Evolutionary conservation across 225 moss, liverwort and hornwort species (phyloP).

Genomic region (Pseudisothecium myosuroides): DNA sequence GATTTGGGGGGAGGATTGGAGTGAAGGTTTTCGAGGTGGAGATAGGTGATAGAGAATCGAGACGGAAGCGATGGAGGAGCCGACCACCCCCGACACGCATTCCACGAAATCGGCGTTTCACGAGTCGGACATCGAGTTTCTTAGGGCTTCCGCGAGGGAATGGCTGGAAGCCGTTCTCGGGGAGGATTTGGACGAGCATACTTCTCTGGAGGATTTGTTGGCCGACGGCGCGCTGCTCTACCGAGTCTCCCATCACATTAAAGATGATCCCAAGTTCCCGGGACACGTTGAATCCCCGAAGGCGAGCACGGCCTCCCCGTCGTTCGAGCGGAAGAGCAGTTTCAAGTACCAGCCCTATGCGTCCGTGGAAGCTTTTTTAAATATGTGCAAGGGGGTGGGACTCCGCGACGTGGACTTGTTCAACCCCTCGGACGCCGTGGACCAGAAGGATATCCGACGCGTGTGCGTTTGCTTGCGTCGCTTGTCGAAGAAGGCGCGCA

Average conservation of each 20-base stretch:
- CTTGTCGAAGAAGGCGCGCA: slow-evolving; percentile 65
- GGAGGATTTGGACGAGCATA: slow-evolving; percentile 7
- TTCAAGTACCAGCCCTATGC: slow-evolving; percentile 77
- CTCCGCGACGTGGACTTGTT: slow-evolving; percentile 71
- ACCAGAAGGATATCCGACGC: slow-evolving; percentile 75
- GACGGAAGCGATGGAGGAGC: slow-evolving; percentile 12
- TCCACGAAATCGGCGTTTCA: slow-evolving; percentile 27
- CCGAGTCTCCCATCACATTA: slow-evolving; percentile 13
- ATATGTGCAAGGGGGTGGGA: slow-evolving; percentile 76
- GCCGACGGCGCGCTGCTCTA: slow-evolving; percentile 28
- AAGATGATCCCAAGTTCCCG: slow-evolving; percentile 11
- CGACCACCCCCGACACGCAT: slow-evolving; percentile 24
- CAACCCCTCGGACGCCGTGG: slow-evolving; percentile 72
- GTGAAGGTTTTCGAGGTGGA: not conserved
- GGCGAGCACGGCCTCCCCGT: slow-evolving; percentile 11
- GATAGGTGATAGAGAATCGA: not conserved
- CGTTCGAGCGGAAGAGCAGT: slow-evolving; percentile 26
- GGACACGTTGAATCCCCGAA: slow-evolving; percentile 12
- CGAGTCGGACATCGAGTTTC: slow-evolving; percentile 39
- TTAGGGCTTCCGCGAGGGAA: slow-evolving; percentile 28
- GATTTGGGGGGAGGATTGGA: not conserved
- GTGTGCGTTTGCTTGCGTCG: slow-evolving; percentile 72
- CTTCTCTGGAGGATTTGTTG: slow-evolving; percentile 24
- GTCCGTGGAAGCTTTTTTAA: slow-evolving; percentile 68
- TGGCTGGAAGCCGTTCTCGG: slow-evolving; percentile 43